A percentile compares a stretch with the other conserved stretches of the same genome.
These are phyloP conservation scores for Moesziomyces antarcticus DNA, from an alignment of 1,284 basidiomycete species.

Conservation along the genomic window DNA sequence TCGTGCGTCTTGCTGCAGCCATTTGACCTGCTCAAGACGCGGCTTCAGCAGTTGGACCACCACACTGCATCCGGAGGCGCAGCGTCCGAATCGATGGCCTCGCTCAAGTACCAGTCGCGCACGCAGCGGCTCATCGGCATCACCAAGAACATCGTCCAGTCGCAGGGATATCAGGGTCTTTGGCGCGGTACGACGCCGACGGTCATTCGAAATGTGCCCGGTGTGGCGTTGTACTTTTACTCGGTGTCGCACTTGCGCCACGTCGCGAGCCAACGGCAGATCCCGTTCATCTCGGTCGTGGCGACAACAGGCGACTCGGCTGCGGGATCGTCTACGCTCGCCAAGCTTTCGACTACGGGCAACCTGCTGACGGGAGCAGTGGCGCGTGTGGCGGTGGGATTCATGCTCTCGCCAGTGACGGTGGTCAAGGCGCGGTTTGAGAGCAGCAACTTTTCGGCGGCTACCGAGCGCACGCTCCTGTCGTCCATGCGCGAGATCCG, in stretches of 20 bases:
- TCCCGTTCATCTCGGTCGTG: slow-evolving; percentile 58
- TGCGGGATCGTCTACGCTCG: slow-evolving; percentile 40
- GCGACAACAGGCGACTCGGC: slow-evolving; percentile 66
- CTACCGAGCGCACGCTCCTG: slow-evolving; percentile 54
- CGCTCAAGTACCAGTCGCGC: slow-evolving; percentile 24
- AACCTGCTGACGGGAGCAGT: slow-evolving; percentile 91
- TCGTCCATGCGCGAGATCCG: slow-evolving; percentile 70
- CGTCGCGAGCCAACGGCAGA: slow-evolving; percentile 47
- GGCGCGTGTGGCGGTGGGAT: slow-evolving; percentile 84
- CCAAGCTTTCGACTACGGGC: slow-evolving; percentile 79
- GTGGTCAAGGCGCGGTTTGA: slow-evolving; percentile 84
- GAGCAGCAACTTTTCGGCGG: slow-evolving; percentile 58
- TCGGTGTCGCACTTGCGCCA: slow-evolving; percentile 60
- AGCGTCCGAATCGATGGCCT: not conserved
- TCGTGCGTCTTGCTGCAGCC: slow-evolving; percentile 66
- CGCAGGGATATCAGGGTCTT: slow-evolving; percentile 57
- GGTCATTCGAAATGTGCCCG: slow-evolving; percentile 64
- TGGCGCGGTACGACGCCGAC: slow-evolving; percentile 66
- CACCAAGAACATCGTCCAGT: slow-evolving; percentile 36
- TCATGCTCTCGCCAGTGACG: slow-evolving; percentile 90
- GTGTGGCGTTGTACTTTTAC: slow-evolving; percentile 67
- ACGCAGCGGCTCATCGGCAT: slow-evolving; percentile 45
- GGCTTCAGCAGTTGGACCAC: slow-evolving; percentile 60
- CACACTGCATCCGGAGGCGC: not conserved
- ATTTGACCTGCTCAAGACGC: slow-evolving; percentile 66